Conservation (phyloP, 179 eudicot genomes). For the Heliamphora pulchella region DNA sequence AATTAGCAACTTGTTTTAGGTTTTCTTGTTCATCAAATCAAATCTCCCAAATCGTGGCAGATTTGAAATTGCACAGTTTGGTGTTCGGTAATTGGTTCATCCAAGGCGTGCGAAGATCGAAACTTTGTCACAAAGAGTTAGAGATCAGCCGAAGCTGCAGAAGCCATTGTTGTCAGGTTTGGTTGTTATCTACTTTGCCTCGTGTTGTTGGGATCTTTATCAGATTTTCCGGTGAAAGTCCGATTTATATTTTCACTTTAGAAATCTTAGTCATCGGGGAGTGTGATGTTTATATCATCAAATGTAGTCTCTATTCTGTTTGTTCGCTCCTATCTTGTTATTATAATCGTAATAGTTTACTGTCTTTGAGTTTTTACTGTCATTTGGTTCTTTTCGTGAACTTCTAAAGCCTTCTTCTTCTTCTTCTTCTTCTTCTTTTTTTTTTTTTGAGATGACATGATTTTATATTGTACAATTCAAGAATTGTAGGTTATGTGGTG, state of each 20-base stretch:
- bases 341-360: background rate
- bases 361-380: conserved; percentile 1
- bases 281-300: background rate
- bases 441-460: background rate
- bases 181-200: background rate
- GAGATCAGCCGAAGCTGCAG: background rate
- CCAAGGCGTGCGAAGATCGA: conserved; percentile 15
- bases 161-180: conserved; percentile 26
- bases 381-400: background rate
- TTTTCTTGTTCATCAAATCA: conserved; percentile 14
- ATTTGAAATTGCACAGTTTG: background rate
- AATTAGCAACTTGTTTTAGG: conserved; percentile 30
- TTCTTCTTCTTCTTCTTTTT: background rate
- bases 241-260: background rate
- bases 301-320: background rate
- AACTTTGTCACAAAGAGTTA: conserved; percentile 19
- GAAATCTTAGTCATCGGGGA: background rate
- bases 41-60: background rate
- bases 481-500: background rate
- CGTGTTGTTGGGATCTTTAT: background rate
- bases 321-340: background rate
- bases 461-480: background rate
- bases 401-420: too few species aligned
- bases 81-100: background rate
- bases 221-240: conserved; percentile 1